phyloP scores from a whole-genome alignment of 2,329 filamentous ascomycete genomes.

The Fusarium temperatum region DNA sequence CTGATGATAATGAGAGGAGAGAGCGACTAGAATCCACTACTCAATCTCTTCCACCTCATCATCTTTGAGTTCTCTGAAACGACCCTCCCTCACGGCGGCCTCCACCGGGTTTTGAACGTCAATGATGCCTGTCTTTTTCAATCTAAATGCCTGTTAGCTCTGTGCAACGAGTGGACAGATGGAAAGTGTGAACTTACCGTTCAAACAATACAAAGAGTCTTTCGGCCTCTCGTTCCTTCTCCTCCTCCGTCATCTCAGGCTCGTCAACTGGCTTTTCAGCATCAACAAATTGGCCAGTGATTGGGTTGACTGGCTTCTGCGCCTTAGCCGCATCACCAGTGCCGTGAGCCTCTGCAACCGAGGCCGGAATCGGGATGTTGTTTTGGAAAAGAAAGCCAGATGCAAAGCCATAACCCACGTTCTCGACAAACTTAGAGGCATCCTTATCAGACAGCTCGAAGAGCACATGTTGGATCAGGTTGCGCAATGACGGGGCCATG shows the following conservation, averaged over 20 bases:
- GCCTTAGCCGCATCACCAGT: constrained; percentile 42
- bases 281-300: constrained; percentile 85
- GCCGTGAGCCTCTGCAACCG: constrained; percentile 60
- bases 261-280: constrained; percentile 67
- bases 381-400: constrained; percentile 89
- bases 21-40: neutral
- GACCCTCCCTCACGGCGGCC: constrained; percentile 72
- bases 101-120: constrained; percentile 82
- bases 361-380: constrained; percentile 79
- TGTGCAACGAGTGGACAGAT: neutral
- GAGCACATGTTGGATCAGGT: constrained; percentile 79
- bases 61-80: constrained; percentile 73
- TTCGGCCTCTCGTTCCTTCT: constrained; percentile 93
- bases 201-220: constrained; percentile 91
- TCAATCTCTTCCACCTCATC: constrained; percentile 59
- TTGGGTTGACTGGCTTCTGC: constrained; percentile 72
- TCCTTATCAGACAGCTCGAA: constrained; percentile 89
- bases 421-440: constrained; percentile 81
- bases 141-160: constrained; percentile 47
- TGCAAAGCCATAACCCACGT: constrained; percentile 94
- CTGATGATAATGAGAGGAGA: neutral
- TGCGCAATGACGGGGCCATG: constrained; percentile 74
- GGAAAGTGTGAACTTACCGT: constrained; percentile 58
- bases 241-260: constrained; percentile 85
- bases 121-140: constrained; percentile 79